Evolutionary conservation across 345 rosid species (phyloP).

Genomic region (Hibiscus tridactylites): DNA sequence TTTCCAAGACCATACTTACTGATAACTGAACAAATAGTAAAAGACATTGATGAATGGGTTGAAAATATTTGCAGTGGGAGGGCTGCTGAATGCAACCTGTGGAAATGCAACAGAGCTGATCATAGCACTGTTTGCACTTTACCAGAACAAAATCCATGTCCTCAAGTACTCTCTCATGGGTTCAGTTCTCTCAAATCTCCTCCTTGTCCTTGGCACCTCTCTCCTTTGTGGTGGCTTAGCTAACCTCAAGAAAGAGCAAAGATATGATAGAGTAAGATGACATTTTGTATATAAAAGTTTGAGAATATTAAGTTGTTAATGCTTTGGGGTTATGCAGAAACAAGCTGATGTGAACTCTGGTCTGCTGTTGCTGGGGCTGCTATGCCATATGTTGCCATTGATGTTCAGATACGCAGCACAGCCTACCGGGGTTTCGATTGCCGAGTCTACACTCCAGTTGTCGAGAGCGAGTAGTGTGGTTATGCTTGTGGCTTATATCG

Average conservation of each 20-base stretch:
- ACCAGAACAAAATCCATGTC: conserved; percentile 57
- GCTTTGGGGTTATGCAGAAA: conserved; percentile 28
- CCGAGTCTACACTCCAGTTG: conserved; percentile 35
- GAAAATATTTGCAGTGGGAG: conserved; percentile 56
- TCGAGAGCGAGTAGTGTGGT: conserved; percentile 78
- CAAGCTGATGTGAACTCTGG: conserved; percentile 78
- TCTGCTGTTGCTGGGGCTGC: conserved; percentile 57
- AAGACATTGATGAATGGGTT: not conserved
- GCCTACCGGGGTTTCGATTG: conserved; percentile 14
- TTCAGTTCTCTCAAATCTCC: conserved; percentile 81
- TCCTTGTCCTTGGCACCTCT: conserved; percentile 77
- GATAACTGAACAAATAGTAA: too few species aligned
- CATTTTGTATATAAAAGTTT: not conserved
- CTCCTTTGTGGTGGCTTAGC: conserved; percentile 79
- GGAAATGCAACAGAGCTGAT: conserved; percentile 93
- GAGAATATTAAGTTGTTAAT: not conserved
- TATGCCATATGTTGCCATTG: conserved; percentile 75
- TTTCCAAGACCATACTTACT: not conserved
- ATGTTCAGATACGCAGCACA: conserved; percentile 41
- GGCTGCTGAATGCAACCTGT: conserved; percentile 86
- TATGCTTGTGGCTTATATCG: conserved; percentile 72
- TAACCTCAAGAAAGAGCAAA: conserved; percentile 68
- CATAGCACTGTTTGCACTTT: conserved; percentile 74
- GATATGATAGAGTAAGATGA: conserved; percentile 57
- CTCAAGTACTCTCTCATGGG: conserved; percentile 83